These are phyloP conservation scores for Clonostachys sp. DNA, from an alignment of 2,329 filamentous ascomycete species.

Conservation along the genomic window DNA sequence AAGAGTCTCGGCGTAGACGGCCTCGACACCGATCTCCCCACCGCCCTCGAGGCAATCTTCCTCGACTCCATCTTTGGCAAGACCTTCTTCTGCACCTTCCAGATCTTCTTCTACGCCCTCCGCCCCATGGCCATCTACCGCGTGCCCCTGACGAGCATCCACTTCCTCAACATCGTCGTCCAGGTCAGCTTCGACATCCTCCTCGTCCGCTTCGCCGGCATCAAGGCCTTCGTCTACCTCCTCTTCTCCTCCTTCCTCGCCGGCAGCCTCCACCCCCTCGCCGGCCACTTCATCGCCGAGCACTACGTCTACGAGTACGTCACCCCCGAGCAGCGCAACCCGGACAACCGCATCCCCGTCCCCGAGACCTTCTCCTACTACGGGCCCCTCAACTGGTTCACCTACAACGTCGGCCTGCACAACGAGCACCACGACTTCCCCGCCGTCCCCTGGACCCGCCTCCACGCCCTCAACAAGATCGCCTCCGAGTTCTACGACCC, in stretches of 20 bases:
- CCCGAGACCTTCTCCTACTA: slow-evolving; percentile 99
- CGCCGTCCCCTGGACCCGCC: slow-evolving; percentile 87
- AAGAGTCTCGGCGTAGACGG: slow-evolving; percentile 97
- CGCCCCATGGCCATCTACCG: slow-evolving; percentile 93
- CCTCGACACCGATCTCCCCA: slow-evolving; percentile 93
- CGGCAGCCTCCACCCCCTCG: slow-evolving; percentile 87
- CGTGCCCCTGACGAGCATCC: slow-evolving; percentile 80
- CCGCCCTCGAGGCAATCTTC: slow-evolving; percentile 83
- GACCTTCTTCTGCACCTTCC: slow-evolving; percentile 98
- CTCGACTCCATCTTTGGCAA: slow-evolving; percentile 95
- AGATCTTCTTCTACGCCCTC: slow-evolving; percentile 97
- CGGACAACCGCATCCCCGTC: slow-evolving; percentile 59
- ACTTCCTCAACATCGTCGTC: slow-evolving; percentile 73
- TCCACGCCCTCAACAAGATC: slow-evolving; percentile 72
- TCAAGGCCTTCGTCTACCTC: slow-evolving; percentile 72
- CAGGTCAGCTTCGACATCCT: slow-evolving; percentile 75
- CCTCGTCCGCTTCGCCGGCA: slow-evolving; percentile 50
- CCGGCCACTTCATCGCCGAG: slow-evolving; percentile 97
- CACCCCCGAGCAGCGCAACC: slow-evolving; percentile 47
- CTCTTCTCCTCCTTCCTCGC: slow-evolving; percentile 89
- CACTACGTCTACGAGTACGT: slow-evolving; percentile 79
- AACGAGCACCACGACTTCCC: slow-evolving; percentile 99
- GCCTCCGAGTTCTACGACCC: slow-evolving; percentile 90
- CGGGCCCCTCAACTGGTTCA: slow-evolving; percentile 83
- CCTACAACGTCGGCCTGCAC: slow-evolving; percentile 96